Evolutionary conservation across 176 grass and related monocot species (phyloP).

Genomic region (Secale cereale): DNA sequence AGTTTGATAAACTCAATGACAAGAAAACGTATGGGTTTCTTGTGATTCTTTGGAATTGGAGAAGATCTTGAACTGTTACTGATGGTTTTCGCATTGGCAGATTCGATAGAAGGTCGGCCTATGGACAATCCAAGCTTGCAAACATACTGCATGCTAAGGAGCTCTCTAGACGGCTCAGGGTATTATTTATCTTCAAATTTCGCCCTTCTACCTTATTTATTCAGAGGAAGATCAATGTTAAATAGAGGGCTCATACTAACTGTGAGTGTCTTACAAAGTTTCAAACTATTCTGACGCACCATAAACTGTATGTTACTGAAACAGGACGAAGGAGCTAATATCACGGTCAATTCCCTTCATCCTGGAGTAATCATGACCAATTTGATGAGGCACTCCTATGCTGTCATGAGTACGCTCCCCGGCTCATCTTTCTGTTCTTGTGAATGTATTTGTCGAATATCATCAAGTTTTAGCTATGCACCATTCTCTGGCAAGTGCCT

Average conservation of each 20-base stretch:
- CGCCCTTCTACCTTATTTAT: background rate
- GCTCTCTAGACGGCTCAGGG: slow-evolving; percentile 72
- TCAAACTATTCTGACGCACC: background rate
- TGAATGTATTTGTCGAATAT: background rate
- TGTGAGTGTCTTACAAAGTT: background rate
- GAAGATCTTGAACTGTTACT: background rate
- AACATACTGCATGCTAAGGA: slow-evolving; percentile 82
- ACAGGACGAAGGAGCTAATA: slow-evolving; percentile 81
- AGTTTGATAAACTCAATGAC: slow-evolving; percentile 60
- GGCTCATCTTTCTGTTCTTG: background rate
- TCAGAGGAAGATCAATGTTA: background rate
- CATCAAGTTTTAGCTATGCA: background rate
- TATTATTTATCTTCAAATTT: slow-evolving; percentile 20
- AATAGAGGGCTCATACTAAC: background rate
- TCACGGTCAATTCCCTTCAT: slow-evolving; percentile 75
- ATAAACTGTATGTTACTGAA: slow-evolving; percentile 17
- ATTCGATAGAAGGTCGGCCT: slow-evolving; percentile 75
- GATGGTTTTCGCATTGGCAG: slow-evolving; percentile 39
- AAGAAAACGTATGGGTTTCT: slow-evolving; percentile 49
- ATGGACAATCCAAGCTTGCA: slow-evolving; percentile 91
- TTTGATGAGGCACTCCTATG: slow-evolving; percentile 72
- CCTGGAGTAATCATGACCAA: slow-evolving; percentile 94
- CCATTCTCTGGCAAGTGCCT: background rate
- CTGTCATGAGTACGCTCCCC: slow-evolving; percentile 56
- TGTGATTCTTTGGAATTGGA: background rate